Conservation (phyloP, 2,329 filamentous ascomycete genomes). For the Paecilomyces sp. region DNA sequence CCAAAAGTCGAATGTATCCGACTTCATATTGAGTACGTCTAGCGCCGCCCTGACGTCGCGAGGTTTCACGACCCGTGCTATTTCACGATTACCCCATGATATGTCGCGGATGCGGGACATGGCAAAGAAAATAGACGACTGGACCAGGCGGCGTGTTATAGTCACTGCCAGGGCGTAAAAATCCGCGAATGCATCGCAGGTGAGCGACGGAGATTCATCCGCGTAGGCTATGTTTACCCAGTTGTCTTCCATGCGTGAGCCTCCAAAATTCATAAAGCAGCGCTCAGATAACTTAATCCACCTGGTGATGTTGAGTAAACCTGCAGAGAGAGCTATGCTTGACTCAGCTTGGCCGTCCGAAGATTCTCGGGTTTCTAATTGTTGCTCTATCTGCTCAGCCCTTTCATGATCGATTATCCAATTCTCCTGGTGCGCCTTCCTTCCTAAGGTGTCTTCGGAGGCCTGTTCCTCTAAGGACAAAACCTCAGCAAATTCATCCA, state of each 20-base stretch:
- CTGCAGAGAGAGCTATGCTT: slow-evolving; percentile 41
- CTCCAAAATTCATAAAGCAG: slow-evolving; percentile 67
- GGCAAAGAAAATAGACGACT: slow-evolving; percentile 63
- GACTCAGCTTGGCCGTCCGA: slow-evolving; percentile 10
- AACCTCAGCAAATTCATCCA: slow-evolving; percentile 63
- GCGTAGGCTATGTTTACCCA: slow-evolving; percentile 55
- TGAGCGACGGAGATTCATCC: slow-evolving; percentile 58
- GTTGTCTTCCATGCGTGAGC: slow-evolving; percentile 53
- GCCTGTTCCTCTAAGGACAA: slow-evolving; percentile 58
- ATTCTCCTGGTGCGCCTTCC: slow-evolving; percentile 51
- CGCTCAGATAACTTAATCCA: slow-evolving; percentile 60
- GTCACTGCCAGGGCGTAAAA: slow-evolving; percentile 62
- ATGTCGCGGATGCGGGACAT: slow-evolving; percentile 57
- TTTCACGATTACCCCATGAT: slow-evolving; percentile 21
- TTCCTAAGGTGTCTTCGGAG: slow-evolving; percentile 55
- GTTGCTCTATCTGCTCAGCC: slow-evolving; percentile 24
- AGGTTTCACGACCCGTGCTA: slow-evolving; percentile 29
- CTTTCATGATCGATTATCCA: slow-evolving; percentile 55
- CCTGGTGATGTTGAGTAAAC: slow-evolving; percentile 51
- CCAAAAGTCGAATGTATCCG: slow-evolving; percentile 45
- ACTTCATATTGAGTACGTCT: slow-evolving; percentile 46
- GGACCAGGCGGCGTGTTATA: slow-evolving; percentile 63
- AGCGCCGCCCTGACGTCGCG: slow-evolving; percentile 51
- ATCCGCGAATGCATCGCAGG: slow-evolving; percentile 68
- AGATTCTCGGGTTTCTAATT: slow-evolving; percentile 18